Evolutionary conservation across 306 rosid genomes (phyloP), one percentile per base, ranked within the genome.

Genomic region (Corylus americana): DNA sequence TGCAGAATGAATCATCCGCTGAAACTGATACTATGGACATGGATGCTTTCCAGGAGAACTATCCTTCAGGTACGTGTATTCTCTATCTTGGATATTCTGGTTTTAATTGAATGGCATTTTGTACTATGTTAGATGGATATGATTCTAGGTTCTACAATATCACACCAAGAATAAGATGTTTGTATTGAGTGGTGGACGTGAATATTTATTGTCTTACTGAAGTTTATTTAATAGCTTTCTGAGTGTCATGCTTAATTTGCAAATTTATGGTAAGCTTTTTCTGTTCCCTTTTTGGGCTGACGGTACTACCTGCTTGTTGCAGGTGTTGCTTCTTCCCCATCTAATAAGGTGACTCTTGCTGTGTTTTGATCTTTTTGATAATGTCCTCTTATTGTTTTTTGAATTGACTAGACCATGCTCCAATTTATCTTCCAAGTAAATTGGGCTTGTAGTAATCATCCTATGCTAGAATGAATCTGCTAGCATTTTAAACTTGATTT

Each of bases 1-100:
- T 81, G 87, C 83, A 69, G 82, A 86, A 88, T 45, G 94, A 88
- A 80, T 92, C 96, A 67, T 93, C 96, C 61, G 86, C 97, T 78
- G 94, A 91, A 77, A 92, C 94, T 73, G 89, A 84, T 83, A 74
- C 88, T 67, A 84, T 95, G 97, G 92, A 88, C 82, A 86, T 93
- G 55, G 82, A 85, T 82, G 83, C 83, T 64, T 87, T 86, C 48
- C 91, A 51, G 77, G 87, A 85, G 79, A 87, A 89, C 82, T 77
- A 70, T 76, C 83, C 71, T 73, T 74, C 88, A 48, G 96, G 99
- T 95, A 89, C 71, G 39, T 67, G 44, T 55, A 47, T 53, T n/a
- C 70, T 69, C 67, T 20, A 63, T 74, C 29, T 64, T 39, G 9
- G 12, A 64, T 31, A 64, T 35, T 64, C 25, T 35, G 48, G 70